A percentile compares a stretch with the other conserved stretches of the same genome.
Evolutionary conservation across 768 basidiomycete genomes (phyloP).

Genomic region (Pleurotus citrinopileatus): DNA sequence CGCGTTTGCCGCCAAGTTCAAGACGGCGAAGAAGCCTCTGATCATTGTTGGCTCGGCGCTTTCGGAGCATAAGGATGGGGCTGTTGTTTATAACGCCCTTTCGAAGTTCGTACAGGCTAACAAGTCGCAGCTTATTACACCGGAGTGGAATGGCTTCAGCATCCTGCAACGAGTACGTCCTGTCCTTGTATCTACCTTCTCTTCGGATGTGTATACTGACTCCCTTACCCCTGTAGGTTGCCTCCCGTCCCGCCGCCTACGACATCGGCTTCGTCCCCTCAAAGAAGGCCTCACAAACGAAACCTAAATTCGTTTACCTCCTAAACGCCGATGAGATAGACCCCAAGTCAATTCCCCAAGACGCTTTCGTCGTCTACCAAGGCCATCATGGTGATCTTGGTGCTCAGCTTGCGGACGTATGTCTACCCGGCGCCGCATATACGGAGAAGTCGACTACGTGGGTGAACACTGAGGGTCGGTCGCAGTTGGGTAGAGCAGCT

Average conservation of each 20-base stretch:
- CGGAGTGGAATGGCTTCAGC: slow-evolving; percentile 95
- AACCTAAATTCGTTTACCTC: slow-evolving; percentile 95
- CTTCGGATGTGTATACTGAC: background rate
- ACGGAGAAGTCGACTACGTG: slow-evolving; percentile 89
- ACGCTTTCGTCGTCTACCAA: slow-evolving; percentile 98
- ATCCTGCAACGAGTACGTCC: slow-evolving; percentile 82
- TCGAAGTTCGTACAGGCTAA: slow-evolving; percentile 79
- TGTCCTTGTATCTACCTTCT: background rate
- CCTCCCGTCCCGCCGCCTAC: slow-evolving; percentile 91
- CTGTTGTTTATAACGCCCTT: slow-evolving; percentile 71
- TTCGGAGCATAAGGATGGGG: slow-evolving; percentile 81
- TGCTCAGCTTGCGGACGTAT: slow-evolving; percentile 96
- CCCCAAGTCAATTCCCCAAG: slow-evolving; percentile 80
- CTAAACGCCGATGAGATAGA: slow-evolving; percentile 95
- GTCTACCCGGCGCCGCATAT: slow-evolving; percentile 89
- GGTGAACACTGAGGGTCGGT: slow-evolving; percentile 95
- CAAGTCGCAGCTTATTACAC: slow-evolving; percentile 70
- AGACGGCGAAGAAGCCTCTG: slow-evolving; percentile 84
- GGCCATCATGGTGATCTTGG: slow-evolving; percentile 98
- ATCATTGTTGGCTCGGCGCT: slow-evolving; percentile 92
- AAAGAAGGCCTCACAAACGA: slow-evolving; percentile 65
- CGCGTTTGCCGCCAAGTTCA: slow-evolving; percentile 82
- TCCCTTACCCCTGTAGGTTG: slow-evolving; percentile 47
- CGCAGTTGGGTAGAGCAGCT: slow-evolving; percentile 87
- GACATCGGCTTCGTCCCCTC: slow-evolving; percentile 93